Conservation (phyloP, 352 stramenopile genomes). For the Phytopythium delawarense region DNA sequence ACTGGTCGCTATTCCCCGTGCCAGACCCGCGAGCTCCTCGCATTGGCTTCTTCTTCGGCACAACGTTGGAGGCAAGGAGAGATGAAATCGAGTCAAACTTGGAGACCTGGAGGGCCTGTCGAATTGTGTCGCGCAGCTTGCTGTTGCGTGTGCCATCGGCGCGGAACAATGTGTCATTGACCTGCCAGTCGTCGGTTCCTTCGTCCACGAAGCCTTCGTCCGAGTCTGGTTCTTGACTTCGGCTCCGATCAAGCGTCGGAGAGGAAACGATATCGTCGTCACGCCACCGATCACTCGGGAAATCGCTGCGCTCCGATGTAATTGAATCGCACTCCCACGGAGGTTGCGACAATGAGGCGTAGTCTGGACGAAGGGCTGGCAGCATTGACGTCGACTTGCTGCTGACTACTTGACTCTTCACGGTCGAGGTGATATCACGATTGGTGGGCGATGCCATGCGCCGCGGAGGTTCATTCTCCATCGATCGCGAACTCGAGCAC, state of each 20-base stretch:
- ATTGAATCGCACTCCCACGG: conserved; percentile 70
- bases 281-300: conserved; percentile 32
- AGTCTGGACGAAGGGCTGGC: conserved; percentile 29
- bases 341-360: conserved; percentile 21
- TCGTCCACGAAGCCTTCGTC: conserved; percentile 10
- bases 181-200: conserved; percentile 52
- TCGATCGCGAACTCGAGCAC: conserved; percentile 31
- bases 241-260: conserved; percentile 8
- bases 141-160: conserved; percentile 76
- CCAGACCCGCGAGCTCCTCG: not conserved
- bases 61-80: conserved; percentile 73
- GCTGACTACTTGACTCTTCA: not conserved
- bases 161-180: conserved; percentile 80
- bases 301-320: conserved; percentile 36
- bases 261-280: conserved; percentile 14
- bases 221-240: conserved; percentile 10
- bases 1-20: not conserved
- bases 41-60: conserved; percentile 47
- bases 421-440: conserved; percentile 7
- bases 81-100: conserved; percentile 91
- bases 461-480: conserved; percentile 18
- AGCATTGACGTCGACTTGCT: conserved; percentile 16
- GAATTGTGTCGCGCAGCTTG: conserved; percentile 82
- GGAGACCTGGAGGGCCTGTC: conserved; percentile 68
- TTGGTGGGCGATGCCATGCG: not conserved